These are phyloP conservation scores for Allium cepa DNA, from an alignment of 106 monocot genomes.

Conservation along the genomic window DNA sequence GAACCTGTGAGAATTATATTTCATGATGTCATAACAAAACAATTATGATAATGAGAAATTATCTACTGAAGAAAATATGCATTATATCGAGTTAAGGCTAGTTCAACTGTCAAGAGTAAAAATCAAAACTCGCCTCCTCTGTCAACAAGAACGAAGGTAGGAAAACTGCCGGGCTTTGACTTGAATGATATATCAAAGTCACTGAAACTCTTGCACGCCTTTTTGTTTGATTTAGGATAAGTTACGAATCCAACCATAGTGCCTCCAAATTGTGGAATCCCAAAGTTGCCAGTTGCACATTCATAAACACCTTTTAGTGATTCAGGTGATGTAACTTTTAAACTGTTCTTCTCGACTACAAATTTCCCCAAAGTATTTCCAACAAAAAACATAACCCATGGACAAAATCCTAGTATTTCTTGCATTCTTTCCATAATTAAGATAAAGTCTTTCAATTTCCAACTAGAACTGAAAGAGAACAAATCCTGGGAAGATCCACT, in stretches of 20 bases:
- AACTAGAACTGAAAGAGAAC: background rate
- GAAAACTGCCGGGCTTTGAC: slow-evolving; percentile 29
- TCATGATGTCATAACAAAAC: too few species aligned
- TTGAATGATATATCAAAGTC: slow-evolving; percentile 37
- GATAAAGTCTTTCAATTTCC: background rate
- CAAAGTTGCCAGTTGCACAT: slow-evolving; percentile 29
- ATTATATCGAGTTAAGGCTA: too few species aligned
- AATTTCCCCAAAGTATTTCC: slow-evolving; percentile 26
- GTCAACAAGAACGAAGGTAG: slow-evolving; percentile 51
- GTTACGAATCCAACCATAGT: slow-evolving; percentile 45
- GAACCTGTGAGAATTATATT: too few species aligned
- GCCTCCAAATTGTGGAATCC: slow-evolving; percentile 47
- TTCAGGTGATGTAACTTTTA: slow-evolving; percentile 33
- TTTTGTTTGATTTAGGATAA: slow-evolving; percentile 31
- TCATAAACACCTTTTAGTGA: slow-evolving; percentile 21
- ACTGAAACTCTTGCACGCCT: slow-evolving; percentile 36
- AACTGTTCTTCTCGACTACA: slow-evolving; percentile 56
- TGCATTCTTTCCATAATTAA: slow-evolving; percentile 9
- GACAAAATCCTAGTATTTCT: slow-evolving; percentile 10
- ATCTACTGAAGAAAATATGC: too few species aligned
- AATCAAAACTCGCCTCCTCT: slow-evolving; percentile 40
- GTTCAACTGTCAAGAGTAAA: too few species aligned
- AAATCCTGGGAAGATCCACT: too few species aligned
- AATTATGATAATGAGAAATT: too few species aligned
- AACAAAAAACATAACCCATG: slow-evolving; percentile 21